Evolutionary conservation across 768 basidiomycete genomes (phyloP).

Genomic region (Pulveroboletus frians): DNA sequence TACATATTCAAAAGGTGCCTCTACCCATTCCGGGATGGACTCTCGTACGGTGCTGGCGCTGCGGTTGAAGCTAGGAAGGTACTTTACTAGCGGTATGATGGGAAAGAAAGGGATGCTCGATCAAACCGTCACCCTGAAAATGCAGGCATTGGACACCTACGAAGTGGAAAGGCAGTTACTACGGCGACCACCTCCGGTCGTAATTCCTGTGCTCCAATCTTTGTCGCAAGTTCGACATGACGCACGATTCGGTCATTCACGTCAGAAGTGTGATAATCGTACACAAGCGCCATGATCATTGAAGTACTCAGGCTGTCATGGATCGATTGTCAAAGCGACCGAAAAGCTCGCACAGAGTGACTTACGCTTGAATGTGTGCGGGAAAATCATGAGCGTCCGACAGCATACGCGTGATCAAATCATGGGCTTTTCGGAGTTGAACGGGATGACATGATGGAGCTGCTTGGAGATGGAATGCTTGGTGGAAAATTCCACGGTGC

Average conservation of each 20-base stretch:
- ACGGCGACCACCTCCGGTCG: constrained; percentile 15
- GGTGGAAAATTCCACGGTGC: constrained; percentile 33
- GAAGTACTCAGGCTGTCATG: constrained; percentile 17
- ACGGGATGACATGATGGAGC: constrained; percentile 27
- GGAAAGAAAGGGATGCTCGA: background rate
- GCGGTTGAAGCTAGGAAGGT: constrained; percentile 21
- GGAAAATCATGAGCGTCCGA: constrained; percentile 19
- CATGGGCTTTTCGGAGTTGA: constrained; percentile 31
- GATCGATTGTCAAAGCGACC: background rate
- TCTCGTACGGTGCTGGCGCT: constrained; percentile 10
- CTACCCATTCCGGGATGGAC: constrained; percentile 8
- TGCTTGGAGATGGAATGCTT: constrained; percentile 30
- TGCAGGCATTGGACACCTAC: constrained; percentile 7
- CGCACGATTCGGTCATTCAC: constrained; percentile 20
- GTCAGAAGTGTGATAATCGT: constrained; percentile 17
- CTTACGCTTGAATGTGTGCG: constrained; percentile 23
- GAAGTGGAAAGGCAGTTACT: constrained; percentile 12
- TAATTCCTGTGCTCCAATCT: constrained; percentile 9
- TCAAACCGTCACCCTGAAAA: background rate
- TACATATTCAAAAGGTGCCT: constrained; percentile 22
- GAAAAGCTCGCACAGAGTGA: background rate
- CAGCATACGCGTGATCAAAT: constrained; percentile 26
- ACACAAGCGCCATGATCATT: constrained; percentile 22
- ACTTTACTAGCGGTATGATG: constrained; percentile 6
- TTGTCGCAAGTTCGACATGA: constrained; percentile 10